Percentiles rank a stretch among this genome's conserved stretches.
phyloP scores from a whole-genome alignment of 2,329 filamentous ascomycete genomes.

The Huntiella moniliformis region DNA sequence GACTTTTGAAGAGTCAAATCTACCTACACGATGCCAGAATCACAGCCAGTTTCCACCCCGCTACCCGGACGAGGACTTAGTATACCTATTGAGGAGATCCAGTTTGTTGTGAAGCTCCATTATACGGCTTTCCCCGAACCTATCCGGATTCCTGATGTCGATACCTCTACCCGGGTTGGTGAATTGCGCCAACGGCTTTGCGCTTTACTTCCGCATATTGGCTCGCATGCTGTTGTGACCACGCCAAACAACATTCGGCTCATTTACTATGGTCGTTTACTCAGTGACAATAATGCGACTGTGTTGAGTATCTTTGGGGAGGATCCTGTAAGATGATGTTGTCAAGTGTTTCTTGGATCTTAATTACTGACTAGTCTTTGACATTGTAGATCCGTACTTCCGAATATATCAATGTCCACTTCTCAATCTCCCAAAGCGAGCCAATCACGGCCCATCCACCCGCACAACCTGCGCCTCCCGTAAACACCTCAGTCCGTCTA shows the following conservation, averaged over 20 bases:
- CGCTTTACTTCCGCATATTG: slow-evolving; percentile 26
- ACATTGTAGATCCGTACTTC: slow-evolving; percentile 7
- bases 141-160: slow-evolving; percentile 29
- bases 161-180: slow-evolving; percentile 32
- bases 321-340: slow-evolving; percentile 25
- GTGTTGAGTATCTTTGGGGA: slow-evolving; percentile 38
- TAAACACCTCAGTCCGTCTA: slow-evolving; percentile 9
- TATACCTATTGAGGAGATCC: slow-evolving; percentile 18
- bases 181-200: slow-evolving; percentile 41
- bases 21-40: too few relatives aligned
- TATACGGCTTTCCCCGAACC: slow-evolving; percentile 37
- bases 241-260: slow-evolving; percentile 35
- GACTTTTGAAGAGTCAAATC: too few relatives aligned
- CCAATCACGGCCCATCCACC: background rate
- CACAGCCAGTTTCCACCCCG: too few relatives aligned
- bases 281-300: slow-evolving; percentile 35
- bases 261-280: slow-evolving; percentile 39
- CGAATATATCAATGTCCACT: slow-evolving; percentile 7
- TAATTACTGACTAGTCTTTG: background rate
- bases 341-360: slow-evolving; percentile 1
- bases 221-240: slow-evolving; percentile 18
- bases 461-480: slow-evolving; percentile 1
- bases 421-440: slow-evolving; percentile 8
- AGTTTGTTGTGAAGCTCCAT: slow-evolving; percentile 37
- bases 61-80: too few relatives aligned